phyloP scores from a whole-genome alignment of 768 basidiomycete genomes.

The Trametes punicea region DNA sequence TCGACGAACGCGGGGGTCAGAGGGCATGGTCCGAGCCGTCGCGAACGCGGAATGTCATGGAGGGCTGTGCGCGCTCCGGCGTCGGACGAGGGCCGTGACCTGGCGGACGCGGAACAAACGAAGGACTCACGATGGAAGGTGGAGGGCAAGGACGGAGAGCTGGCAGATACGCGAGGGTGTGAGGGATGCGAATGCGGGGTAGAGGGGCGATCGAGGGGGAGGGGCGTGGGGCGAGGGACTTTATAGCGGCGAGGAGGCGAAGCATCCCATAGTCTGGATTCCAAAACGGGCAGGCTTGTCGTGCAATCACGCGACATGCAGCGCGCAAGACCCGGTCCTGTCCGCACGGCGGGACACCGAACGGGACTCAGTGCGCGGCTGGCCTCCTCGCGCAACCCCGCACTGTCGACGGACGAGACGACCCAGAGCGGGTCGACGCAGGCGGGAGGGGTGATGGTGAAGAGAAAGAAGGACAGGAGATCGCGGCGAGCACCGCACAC shows the following conservation, averaged over 20 bases:
- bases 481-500: neutral
- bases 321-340: conserved; percentile 13
- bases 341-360: conserved; percentile 17
- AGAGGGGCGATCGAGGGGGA: conserved; percentile 7
- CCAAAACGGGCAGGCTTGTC: conserved; percentile 11
- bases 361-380: neutral
- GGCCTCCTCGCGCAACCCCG: conserved; percentile 1
- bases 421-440: neutral
- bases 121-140: conserved; percentile 9
- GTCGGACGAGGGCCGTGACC: neutral
- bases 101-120: neutral
- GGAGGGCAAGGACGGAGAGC: neutral
- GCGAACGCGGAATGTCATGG: conserved; percentile 6
- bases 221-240: conserved; percentile 11
- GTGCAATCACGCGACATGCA: conserved; percentile 19
- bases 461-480: neutral
- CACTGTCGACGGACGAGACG: neutral
- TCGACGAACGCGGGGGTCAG: neutral
- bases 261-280: conserved; percentile 14
- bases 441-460: neutral
- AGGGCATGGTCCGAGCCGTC: neutral
- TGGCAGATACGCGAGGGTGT: neutral
- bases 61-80: neutral
- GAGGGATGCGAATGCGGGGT: conserved; percentile 9
- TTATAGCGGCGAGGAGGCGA: conserved; percentile 17